These are phyloP conservation scores for Cucumis melo DNA, from an alignment of 306 rosid genomes.

Conservation along the genomic window DNA sequence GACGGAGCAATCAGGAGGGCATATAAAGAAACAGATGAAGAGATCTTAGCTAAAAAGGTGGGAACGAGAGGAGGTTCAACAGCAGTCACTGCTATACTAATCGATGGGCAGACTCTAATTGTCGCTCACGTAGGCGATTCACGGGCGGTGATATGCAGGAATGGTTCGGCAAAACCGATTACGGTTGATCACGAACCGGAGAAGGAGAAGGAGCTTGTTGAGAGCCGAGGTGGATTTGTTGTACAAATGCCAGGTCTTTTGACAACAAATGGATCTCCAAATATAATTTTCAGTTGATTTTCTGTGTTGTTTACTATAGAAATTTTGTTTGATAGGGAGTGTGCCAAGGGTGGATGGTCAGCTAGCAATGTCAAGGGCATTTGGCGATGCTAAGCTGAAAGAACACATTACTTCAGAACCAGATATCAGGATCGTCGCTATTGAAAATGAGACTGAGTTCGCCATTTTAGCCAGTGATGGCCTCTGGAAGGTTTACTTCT, in stretches of 20 bases:
- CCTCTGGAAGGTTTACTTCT: slow-evolving; percentile 34
- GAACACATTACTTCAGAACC: slow-evolving; percentile 27
- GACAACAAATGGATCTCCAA: not conserved
- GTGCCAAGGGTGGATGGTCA: slow-evolving; percentile 49
- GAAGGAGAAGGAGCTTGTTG: slow-evolving; percentile 38
- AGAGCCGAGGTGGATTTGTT: slow-evolving; percentile 52
- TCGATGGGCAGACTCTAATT: slow-evolving; percentile 33
- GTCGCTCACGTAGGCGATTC: slow-evolving; percentile 49
- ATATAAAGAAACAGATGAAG: slow-evolving; percentile 29
- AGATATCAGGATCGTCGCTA: slow-evolving; percentile 4
- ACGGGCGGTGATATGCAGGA: slow-evolving; percentile 34
- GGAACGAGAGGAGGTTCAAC: slow-evolving; percentile 45
- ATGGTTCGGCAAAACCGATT: slow-evolving; percentile 26
- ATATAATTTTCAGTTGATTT: not conserved
- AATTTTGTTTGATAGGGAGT: slow-evolving; percentile 18
- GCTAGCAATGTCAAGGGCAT: slow-evolving; percentile 52
- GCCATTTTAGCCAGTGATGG: slow-evolving; percentile 24
- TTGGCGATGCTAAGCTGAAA: slow-evolving; percentile 46
- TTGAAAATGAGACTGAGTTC: slow-evolving; percentile 4
- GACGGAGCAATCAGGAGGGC: slow-evolving; percentile 35
- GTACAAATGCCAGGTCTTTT: slow-evolving; percentile 22
- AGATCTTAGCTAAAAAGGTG: slow-evolving; percentile 29
- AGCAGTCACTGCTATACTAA: slow-evolving; percentile 43
- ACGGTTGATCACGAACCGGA: slow-evolving; percentile 42
- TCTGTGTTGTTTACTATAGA: not conserved